phyloP scores from a whole-genome alignment of 2,329 filamentous ascomycete species.

The Phaeoacremonium minimum region DNA sequence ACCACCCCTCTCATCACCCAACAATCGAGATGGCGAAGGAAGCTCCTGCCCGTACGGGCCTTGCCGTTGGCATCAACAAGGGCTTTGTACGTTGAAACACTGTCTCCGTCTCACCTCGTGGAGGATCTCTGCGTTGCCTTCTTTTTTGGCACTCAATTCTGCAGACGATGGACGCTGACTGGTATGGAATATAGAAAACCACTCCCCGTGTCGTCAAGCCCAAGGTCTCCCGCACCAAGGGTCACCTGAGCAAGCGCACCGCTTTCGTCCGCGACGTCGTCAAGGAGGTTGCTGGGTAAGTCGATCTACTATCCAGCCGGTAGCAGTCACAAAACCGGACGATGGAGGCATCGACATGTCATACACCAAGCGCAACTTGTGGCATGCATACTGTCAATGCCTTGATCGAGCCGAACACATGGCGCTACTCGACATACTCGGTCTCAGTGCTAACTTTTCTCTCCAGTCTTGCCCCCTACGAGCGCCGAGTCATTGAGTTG shows the following conservation, averaged over 20 bases:
- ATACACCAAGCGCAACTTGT: too few relatives aligned
- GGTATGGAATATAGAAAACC: constrained; percentile 65
- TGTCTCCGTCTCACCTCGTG: constrained; percentile 65
- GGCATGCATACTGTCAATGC: too few relatives aligned
- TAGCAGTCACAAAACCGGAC: too few relatives aligned
- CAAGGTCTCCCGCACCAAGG: constrained; percentile 83
- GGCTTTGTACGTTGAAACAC: constrained; percentile 54
- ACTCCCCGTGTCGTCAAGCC: constrained; percentile 73
- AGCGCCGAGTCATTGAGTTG: constrained; percentile 98
- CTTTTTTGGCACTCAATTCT: constrained; percentile 23
- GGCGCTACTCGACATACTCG: constrained; percentile 6
- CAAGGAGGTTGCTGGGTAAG: constrained; percentile 95
- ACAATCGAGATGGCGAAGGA: constrained; percentile 54
- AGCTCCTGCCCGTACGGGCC: constrained; percentile 51
- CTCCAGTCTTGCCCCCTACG: constrained; percentile 78
- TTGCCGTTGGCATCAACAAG: constrained; percentile 59
- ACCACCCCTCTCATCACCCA: constrained; percentile 21
- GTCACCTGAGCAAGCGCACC: constrained; percentile 93
- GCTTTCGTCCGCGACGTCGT: constrained; percentile 95
- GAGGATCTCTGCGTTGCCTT: constrained; percentile 60
- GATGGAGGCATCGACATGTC: too few relatives aligned
- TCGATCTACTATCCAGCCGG: constrained; percentile 20
- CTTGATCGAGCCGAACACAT: too few relatives aligned
- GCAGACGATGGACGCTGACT: constrained; percentile 64
- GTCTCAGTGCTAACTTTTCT: too few relatives aligned